phyloP scores from a whole-genome alignment of 306 rosid genomes.

The Biancaea sappan region DNA sequence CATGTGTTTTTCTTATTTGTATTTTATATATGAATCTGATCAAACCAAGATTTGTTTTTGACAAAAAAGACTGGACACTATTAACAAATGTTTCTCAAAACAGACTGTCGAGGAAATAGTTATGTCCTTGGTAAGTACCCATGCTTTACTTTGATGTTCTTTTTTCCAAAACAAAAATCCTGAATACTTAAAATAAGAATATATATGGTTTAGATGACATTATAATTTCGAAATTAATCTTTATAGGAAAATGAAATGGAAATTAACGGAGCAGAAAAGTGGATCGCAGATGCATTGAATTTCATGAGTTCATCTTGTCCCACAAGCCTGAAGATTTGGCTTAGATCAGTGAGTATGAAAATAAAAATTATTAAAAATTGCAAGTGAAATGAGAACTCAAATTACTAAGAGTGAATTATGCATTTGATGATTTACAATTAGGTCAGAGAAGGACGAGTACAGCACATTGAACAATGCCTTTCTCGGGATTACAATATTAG shows the following conservation, averaged over 20 bases:
- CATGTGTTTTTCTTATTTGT: neutral
- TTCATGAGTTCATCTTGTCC: slow-evolving; percentile 3
- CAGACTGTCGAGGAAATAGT: neutral
- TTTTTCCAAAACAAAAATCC: neutral
- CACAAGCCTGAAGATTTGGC: neutral
- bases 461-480: slow-evolving; percentile 12
- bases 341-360: neutral
- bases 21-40: neutral
- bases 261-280: neutral
- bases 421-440: neutral
- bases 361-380: too few relatives aligned
- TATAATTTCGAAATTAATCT: neutral
- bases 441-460: slow-evolving; percentile 1
- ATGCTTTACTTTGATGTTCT: neutral
- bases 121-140: neutral
- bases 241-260: neutral
- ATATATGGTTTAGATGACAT: neutral
- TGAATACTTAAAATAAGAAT: neutral
- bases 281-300: neutral
- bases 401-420: neutral
- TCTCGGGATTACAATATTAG: neutral
- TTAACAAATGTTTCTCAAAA: neutral
- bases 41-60: neutral
- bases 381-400: neutral
- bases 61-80: neutral